Percentiles rank a stretch among this genome's conserved stretches.
Conservation (phyloP, 2,329 filamentous ascomycete species). For the Trichoderma arundinaceum region DNA sequence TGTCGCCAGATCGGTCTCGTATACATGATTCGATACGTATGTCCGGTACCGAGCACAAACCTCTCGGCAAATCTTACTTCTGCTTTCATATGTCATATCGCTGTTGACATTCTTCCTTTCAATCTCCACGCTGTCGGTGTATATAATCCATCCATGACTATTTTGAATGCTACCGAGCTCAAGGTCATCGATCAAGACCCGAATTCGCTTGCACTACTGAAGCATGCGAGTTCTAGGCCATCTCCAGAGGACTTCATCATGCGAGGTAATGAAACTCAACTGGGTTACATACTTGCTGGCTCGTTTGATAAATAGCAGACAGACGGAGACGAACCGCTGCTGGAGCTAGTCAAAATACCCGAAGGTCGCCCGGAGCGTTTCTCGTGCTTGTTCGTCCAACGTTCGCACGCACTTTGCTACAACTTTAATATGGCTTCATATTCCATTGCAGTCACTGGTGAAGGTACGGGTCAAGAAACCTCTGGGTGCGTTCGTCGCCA, state of each 20-base stretch:
- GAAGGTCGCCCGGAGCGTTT: neutral
- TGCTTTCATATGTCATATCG: too few relatives aligned
- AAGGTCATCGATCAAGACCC: constrained; percentile 45
- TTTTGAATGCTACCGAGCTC: constrained; percentile 43
- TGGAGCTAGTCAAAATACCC: neutral
- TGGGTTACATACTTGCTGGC: neutral
- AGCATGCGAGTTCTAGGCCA: constrained; percentile 54
- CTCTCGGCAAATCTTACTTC: too few relatives aligned
- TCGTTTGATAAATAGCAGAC: neutral
- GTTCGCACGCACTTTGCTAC: neutral
- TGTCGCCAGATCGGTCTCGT: constrained; percentile 44
- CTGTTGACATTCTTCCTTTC: too few relatives aligned
- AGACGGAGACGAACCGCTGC: neutral
- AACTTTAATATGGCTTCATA: neutral
- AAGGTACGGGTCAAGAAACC: too few relatives aligned
- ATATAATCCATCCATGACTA: constrained; percentile 47
- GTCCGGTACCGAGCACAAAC: neutral
- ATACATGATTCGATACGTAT: neutral
- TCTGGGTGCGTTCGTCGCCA: too few relatives aligned
- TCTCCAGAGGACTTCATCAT: constrained; percentile 73
- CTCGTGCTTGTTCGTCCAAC: neutral
- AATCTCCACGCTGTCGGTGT: constrained; percentile 44
- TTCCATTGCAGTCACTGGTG: too few relatives aligned
- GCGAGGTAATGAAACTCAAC: constrained; percentile 51
- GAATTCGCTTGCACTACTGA: constrained; percentile 54